A percentile compares a stretch with the other conserved stretches of the same genome.
phyloP scores from a whole-genome alignment of 2,329 filamentous ascomycete species.

The Beauveria asiatica region DNA sequence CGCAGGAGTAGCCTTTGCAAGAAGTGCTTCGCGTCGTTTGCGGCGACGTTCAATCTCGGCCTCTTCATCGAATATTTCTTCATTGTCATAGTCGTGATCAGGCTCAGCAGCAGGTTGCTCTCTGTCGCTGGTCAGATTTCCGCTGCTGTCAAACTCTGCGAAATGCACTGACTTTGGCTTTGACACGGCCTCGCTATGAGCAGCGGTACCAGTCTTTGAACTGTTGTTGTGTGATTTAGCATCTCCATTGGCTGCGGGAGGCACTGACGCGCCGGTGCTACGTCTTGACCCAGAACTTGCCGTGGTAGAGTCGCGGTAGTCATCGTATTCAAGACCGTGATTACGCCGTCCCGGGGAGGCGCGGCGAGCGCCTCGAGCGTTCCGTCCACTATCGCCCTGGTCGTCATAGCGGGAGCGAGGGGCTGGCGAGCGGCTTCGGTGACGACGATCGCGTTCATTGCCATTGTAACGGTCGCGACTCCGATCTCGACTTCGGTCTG shows the following conservation, averaged over 20 bases:
- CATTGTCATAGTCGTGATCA: constrained; percentile 41
- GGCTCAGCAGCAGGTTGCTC: constrained; percentile 20
- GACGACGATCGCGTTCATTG: constrained; percentile 39
- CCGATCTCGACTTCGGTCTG: constrained; percentile 35
- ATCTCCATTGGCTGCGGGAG: constrained; percentile 51
- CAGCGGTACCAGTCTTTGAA: constrained; percentile 18
- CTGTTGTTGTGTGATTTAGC: constrained; percentile 58
- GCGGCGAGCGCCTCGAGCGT: background rate
- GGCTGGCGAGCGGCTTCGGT: constrained; percentile 43
- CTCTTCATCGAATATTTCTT: constrained; percentile 65
- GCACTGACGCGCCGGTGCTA: constrained; percentile 50
- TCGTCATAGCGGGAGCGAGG: constrained; percentile 30
- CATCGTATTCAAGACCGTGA: constrained; percentile 31
- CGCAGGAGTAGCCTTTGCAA: constrained; percentile 70
- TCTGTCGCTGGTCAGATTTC: background rate
- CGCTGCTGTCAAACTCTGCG: constrained; percentile 6
- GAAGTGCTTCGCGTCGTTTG: constrained; percentile 73
- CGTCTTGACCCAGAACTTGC: constrained; percentile 54
- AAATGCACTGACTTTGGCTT: constrained; percentile 8
- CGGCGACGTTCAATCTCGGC: constrained; percentile 78
- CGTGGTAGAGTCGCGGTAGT: constrained; percentile 36
- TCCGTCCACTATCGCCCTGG: constrained; percentile 11
- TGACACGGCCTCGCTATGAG: background rate
- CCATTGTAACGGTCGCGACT: constrained; percentile 18
- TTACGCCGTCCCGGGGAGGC: background rate